A percentile compares a stretch with the other conserved stretches of the same genome.
Conservation (phyloP, 768 basidiomycete species). For the Hydnomerulius pinastri region DNA sequence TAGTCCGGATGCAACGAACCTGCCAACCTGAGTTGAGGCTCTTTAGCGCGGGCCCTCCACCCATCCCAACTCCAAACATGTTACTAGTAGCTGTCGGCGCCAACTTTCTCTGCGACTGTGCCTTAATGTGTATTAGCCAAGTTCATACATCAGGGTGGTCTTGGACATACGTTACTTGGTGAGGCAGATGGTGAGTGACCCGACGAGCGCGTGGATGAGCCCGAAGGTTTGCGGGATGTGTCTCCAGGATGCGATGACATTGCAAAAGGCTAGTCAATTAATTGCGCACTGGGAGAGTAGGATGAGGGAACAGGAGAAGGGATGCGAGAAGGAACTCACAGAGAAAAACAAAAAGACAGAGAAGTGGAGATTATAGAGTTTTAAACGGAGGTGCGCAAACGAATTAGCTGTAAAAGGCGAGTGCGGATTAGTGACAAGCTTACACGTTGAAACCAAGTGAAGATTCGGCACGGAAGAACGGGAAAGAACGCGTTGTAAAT, state of each 20-base stretch:
- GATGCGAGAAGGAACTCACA: constrained; percentile 25
- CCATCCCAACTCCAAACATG: constrained; percentile 56
- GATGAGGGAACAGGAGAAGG: constrained; percentile 17
- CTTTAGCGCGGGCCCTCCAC: constrained; percentile 49
- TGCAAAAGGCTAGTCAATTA: constrained; percentile 22
- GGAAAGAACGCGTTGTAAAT: constrained; percentile 30
- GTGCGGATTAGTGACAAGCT: constrained; percentile 23
- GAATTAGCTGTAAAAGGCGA: constrained; percentile 36
- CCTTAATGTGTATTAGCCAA: constrained; percentile 24
- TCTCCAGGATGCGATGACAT: constrained; percentile 40
- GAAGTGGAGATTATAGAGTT: constrained; percentile 34
- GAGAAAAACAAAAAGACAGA: constrained; percentile 22
- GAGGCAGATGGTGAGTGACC: constrained; percentile 64
- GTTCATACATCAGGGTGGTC: neutral
- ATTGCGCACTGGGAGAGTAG: constrained; percentile 28
- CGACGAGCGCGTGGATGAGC: constrained; percentile 65
- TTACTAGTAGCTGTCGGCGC: constrained; percentile 42
- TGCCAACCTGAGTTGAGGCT: constrained; percentile 66
- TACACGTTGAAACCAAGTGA: constrained; percentile 22
- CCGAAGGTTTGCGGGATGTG: constrained; percentile 66
- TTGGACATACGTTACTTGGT: constrained; percentile 53
- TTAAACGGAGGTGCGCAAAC: constrained; percentile 32
- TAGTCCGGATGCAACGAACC: constrained; percentile 39
- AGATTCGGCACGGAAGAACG: constrained; percentile 34
- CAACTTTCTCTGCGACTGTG: constrained; percentile 48